phyloP scores from a whole-genome alignment of 129 eudicot species.

The Flaveria sonorensis region DNA sequence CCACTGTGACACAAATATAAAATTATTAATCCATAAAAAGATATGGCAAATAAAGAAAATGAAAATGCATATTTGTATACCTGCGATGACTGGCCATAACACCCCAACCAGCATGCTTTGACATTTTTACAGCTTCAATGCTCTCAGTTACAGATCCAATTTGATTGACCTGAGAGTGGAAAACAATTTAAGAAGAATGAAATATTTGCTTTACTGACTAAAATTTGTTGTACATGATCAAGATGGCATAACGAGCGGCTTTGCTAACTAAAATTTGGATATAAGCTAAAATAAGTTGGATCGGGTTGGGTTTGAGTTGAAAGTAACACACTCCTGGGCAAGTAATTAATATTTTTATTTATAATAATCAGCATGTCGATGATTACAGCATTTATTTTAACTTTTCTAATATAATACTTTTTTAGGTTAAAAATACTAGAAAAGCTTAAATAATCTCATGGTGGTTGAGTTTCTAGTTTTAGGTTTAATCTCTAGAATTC shows the following conservation, averaged over 20 bases:
- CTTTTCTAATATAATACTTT: neutral
- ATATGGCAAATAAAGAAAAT: neutral
- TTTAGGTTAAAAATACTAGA: neutral
- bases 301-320: too few species aligned
- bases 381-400: neutral
- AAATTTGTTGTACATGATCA: neutral
- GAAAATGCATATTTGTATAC: conserved; percentile 30
- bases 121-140: conserved; percentile 95
- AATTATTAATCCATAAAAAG: neutral
- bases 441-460: neutral
- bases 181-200: conserved; percentile 9
- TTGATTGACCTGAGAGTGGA: conserved; percentile 71
- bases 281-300: neutral
- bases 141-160: conserved; percentile 95
- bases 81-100: conserved; percentile 98
- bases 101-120: conserved; percentile 95
- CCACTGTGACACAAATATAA: conserved; percentile 53
- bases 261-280: neutral
- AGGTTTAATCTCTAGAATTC: too few species aligned
- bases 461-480: too few species aligned
- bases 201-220: neutral
- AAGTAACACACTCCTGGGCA: too few species aligned
- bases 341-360: too few species aligned
- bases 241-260: neutral
- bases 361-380: neutral